Evolutionary conservation across 2,329 filamentous ascomycete species (phyloP), one percentile per base, ranked within the genome.

Genomic region (Calonectria pauciramosa): DNA sequence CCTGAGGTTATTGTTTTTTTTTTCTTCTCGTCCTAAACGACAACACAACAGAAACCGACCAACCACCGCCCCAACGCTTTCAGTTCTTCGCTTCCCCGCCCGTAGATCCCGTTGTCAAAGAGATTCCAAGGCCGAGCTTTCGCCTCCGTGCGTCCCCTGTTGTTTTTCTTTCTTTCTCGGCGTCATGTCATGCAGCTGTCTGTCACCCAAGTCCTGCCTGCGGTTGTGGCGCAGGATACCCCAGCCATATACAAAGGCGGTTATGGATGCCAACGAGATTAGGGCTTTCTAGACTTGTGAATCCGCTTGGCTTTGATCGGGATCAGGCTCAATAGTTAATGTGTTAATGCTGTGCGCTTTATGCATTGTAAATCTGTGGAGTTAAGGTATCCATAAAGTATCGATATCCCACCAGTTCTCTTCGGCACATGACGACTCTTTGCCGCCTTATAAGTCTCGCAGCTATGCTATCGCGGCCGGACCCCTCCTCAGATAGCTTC

Each of bases 51-150:
- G 23, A 23, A 34, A 32, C 28, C 51, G n/a, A 14, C 14, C 26
- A 32, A 26, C 26, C 28, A 28, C 54, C 71, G 13, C 44, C 30
- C 18, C 23, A 73, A 75, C 74, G 63, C 70, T 59, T 68, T 14
- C 23, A 34, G 16, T 30, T 44, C 34, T 69, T 64, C 47, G 38
- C 32, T 32, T 71, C 76, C 52, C 78, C 78, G 56, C 76, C 59
- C 68, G 76, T 72, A 75, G 79, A 80, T 80, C 77, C 68, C 47
- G 49, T 73, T 68, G 70, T 28, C 72, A 66, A 60, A 66, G 54
- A 56, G 54, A 54, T 71, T 78, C 30, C 66, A 75, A 71, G 67
- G 56, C 59, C 52, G 47, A 41, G n/a, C 26, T 66, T 66, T 52
- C 38, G 69, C 36, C 68, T 63, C 72, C 69, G 68, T 72, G 69